Conservation (phyloP, 2,329 filamentous ascomycete species). For the Dactylellina drechsleri region DNA sequence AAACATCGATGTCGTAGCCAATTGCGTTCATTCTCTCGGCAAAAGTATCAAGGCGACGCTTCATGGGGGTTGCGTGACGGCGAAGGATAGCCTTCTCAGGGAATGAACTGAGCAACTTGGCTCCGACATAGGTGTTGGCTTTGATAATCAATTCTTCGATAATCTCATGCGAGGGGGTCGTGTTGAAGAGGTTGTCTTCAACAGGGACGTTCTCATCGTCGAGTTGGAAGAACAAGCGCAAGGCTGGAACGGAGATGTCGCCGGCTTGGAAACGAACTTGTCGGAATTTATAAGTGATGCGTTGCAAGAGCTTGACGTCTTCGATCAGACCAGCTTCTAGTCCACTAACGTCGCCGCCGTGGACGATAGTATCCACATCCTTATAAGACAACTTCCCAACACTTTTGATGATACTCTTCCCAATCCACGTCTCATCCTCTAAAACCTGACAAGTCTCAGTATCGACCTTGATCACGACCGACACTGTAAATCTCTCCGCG, state of each 20-base stretch:
- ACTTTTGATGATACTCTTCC: constrained; percentile 93
- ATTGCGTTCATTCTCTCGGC: constrained; percentile 91
- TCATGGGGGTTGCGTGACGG: constrained; percentile 84
- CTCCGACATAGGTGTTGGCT: constrained; percentile 87
- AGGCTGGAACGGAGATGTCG: constrained; percentile 79
- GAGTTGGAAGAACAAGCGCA: constrained; percentile 89
- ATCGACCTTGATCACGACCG: constrained; percentile 91
- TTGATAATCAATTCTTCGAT: constrained; percentile 96
- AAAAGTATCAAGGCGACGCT: constrained; percentile 87
- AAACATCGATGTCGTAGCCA: constrained; percentile 87
- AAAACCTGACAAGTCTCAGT: constrained; percentile 78
- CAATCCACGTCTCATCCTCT: constrained; percentile 91
- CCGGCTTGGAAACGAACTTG: constrained; percentile 85
- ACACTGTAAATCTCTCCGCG: constrained; percentile 90
- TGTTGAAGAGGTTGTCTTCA: constrained; percentile 95
- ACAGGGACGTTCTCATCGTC: constrained; percentile 98
- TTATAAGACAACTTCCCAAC: constrained; percentile 83
- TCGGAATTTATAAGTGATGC: constrained; percentile 87
- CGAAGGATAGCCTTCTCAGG: constrained; percentile 94
- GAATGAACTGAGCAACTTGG: constrained; percentile 79
- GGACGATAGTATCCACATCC: constrained; percentile 84
- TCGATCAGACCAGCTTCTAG: constrained; percentile 73
- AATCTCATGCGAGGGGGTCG: constrained; percentile 85
- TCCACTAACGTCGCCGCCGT: constrained; percentile 70
- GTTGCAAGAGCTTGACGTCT: constrained; percentile 77